Evolutionary conservation across 1,284 basidiomycete genomes (phyloP).

Genomic region (Leccinum pachyderme): DNA sequence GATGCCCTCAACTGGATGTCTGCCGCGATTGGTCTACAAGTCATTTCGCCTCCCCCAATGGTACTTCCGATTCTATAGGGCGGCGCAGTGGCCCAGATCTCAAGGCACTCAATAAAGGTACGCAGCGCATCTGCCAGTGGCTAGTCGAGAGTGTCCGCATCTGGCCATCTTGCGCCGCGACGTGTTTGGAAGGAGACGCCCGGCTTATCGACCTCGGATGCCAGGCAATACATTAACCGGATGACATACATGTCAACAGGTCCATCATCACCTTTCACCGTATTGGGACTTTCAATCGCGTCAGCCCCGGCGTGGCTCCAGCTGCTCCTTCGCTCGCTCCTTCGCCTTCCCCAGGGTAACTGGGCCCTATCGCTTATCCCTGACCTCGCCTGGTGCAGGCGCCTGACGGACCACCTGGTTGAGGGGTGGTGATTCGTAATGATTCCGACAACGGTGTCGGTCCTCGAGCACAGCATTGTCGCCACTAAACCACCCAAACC

Average conservation of each 20-base stretch:
- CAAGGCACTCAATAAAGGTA: conserved; percentile 23
- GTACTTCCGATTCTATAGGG: conserved; percentile 12
- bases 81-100: conserved; percentile 11
- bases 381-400: background rate
- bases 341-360: background rate
- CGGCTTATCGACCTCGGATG: conserved; percentile 4
- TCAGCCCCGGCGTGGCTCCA: background rate
- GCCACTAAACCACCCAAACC: conserved; percentile 14
- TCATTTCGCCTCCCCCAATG: conserved; percentile 27
- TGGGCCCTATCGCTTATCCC: background rate
- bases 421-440: background rate
- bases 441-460: background rate
- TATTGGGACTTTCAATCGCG: background rate
- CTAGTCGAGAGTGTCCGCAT: conserved; percentile 11
- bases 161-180: conserved; percentile 20
- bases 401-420: background rate
- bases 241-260: conserved; percentile 13
- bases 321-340: background rate
- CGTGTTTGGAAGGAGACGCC: conserved; percentile 14
- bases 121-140: conserved; percentile 4
- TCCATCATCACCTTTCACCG: background rate
- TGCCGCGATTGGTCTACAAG: conserved; percentile 2
- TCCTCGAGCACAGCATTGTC: background rate
- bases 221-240: conserved; percentile 11
- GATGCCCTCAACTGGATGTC: background rate